phyloP scores from a whole-genome alignment of 2,329 filamentous ascomycete species.

The Sporothrix curviconia region DNA sequence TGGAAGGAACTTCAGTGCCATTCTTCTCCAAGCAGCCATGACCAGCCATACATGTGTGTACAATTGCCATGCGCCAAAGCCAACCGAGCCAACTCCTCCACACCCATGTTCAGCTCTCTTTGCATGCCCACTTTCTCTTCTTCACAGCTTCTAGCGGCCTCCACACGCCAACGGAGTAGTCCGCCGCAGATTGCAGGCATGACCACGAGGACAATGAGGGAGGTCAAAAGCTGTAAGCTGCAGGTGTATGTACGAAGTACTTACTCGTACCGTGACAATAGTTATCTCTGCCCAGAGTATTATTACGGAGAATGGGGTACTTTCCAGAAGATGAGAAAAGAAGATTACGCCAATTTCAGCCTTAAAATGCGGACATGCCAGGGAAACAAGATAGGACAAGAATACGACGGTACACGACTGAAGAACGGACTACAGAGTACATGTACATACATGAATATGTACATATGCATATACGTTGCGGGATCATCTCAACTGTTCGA shows the following conservation, averaged over 20 bases:
- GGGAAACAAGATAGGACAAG: neutral
- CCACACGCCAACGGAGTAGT: neutral
- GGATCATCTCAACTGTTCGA: no score
- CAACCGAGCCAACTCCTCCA: no score
- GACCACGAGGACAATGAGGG: neutral
- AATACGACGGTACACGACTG: neutral
- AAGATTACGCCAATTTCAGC: slow-evolving; percentile 9
- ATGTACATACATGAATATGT: neutral
- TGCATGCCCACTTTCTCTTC: neutral
- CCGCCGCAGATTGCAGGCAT: neutral
- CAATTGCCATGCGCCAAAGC: neutral
- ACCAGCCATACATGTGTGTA: neutral
- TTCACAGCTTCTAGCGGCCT: neutral
- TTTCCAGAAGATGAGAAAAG: neutral
- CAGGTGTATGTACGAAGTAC: no score
- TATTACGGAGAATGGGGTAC: no score
- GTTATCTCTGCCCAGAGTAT: no score
- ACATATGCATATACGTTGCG: no score
- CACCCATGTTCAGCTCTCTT: no score
- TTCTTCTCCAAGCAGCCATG: no score
- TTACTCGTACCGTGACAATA: no score
- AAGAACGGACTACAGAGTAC: neutral
- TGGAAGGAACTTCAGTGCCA: no score
- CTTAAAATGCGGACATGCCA: neutral
- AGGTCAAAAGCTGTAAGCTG: neutral